Conservation (phyloP, 495 filamentous ascomycete genomes). For the Penicillium arizonense region DNA sequence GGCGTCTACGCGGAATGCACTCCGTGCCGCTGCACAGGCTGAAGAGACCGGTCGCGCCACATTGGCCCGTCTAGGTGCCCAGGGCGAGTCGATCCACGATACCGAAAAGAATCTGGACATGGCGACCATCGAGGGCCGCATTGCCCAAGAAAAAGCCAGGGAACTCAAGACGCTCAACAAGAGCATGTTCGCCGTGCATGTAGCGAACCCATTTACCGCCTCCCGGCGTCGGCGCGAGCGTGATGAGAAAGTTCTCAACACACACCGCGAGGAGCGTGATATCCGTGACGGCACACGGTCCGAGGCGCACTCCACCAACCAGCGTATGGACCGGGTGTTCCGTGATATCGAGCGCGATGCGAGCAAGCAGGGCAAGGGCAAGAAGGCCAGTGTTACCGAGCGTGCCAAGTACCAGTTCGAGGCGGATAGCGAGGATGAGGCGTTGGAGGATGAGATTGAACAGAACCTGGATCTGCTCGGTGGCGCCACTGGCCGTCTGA, state of each 20-base stretch:
- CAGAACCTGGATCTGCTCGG: slow-evolving; percentile 60
- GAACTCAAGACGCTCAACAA: slow-evolving; percentile 76
- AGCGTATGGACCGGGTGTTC: slow-evolving; percentile 61
- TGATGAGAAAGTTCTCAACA: slow-evolving; percentile 60
- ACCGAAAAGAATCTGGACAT: slow-evolving; percentile 73
- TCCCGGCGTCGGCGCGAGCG: slow-evolving; percentile 53
- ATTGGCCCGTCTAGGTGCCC: slow-evolving; percentile 65
- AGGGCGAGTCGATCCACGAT: slow-evolving; percentile 76
- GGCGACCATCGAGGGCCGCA: slow-evolving; percentile 61
- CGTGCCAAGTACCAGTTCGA: slow-evolving; percentile 77
- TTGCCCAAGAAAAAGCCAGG: slow-evolving; percentile 71
- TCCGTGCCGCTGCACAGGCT: slow-evolving; percentile 63
- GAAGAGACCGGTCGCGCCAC: slow-evolving; percentile 71
- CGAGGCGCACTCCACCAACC: slow-evolving; percentile 56
- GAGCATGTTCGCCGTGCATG: slow-evolving; percentile 80
- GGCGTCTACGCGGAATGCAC: slow-evolving; percentile 65
- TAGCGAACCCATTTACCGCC: slow-evolving; percentile 70
- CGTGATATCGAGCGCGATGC: slow-evolving; percentile 48
- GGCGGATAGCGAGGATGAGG: slow-evolving; percentile 72
- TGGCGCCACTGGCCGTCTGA: slow-evolving; percentile 60
- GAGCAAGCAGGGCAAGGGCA: slow-evolving; percentile 29
- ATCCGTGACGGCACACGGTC: slow-evolving; percentile 64
- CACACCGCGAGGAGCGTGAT: slow-evolving; percentile 65
- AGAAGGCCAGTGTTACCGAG: slow-evolving; percentile 60
- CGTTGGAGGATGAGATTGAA: slow-evolving; percentile 73